Evolutionary conservation across 257 asterid genomes (phyloP).

Genomic region (Anisodus tanguticus): DNA sequence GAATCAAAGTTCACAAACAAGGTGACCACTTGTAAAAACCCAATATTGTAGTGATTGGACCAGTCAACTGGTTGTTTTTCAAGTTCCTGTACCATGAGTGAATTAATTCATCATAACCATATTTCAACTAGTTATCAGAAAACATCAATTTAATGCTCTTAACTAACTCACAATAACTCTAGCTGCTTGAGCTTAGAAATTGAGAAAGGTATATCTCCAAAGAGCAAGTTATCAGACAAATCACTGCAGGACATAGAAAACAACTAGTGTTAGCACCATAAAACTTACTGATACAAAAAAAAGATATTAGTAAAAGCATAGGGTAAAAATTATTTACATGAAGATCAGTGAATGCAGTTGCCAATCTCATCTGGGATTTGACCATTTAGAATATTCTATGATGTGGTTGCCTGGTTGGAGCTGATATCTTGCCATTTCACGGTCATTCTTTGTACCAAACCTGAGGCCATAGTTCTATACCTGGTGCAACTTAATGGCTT

Average conservation of each 20-base stretch:
- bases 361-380: conserved; percentile 96
- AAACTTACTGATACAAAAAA: neutral
- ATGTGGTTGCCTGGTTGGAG: too few relatives aligned
- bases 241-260: conserved; percentile 55
- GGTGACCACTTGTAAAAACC: conserved; percentile 97
- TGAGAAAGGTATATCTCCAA: conserved; percentile 90
- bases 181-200: conserved; percentile 60
- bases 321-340: conserved; percentile 49
- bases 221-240: conserved; percentile 75
- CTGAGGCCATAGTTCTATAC: neutral
- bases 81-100: neutral
- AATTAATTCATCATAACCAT: neutral
- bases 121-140: neutral
- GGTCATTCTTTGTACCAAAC: too few relatives aligned
- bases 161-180: conserved; percentile 56
- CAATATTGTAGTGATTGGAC: conserved; percentile 91
- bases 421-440: too few relatives aligned
- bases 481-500: too few relatives aligned
- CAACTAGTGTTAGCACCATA: neutral
- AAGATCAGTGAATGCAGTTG: conserved; percentile 63
- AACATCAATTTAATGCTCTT: neutral
- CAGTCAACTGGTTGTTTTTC: conserved; percentile 72
- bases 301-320: neutral
- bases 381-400: conserved; percentile 50
- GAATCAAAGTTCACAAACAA: conserved; percentile 57